phyloP scores from a whole-genome alignment of 129 eudicot genomes.

The Calendula officinalis region DNA sequence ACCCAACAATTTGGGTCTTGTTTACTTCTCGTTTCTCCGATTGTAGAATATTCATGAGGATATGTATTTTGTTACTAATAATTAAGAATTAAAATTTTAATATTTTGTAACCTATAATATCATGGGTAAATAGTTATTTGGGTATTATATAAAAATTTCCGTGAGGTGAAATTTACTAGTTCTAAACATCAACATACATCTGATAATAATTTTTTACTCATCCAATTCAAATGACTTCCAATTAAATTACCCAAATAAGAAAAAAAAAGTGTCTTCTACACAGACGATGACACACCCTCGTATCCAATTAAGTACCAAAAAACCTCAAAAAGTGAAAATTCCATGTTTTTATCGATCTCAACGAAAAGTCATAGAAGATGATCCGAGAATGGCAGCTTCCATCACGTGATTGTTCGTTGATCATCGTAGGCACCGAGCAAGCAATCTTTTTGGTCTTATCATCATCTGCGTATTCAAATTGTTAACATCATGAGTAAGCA shows the following conservation, averaged over 20 bases:
- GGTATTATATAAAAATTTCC: too few relatives aligned
- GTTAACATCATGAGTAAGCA: conserved; percentile 22
- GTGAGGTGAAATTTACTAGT: too few relatives aligned
- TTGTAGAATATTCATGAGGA: too few relatives aligned
- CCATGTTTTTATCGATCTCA: not conserved
- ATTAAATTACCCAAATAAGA: not conserved
- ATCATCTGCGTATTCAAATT: conserved; percentile 17
- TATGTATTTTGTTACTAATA: too few relatives aligned
- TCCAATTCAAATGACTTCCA: too few relatives aligned
- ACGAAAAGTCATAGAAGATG: not conserved
- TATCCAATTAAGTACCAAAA: not conserved
- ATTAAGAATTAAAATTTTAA: too few relatives aligned
- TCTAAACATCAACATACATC: too few relatives aligned
- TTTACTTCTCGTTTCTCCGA: too few relatives aligned
- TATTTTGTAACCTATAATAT: too few relatives aligned
- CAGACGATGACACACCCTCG: conserved; percentile 9
- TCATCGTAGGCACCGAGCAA: conserved; percentile 9
- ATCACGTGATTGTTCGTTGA: conserved; percentile 13
- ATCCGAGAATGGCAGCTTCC: conserved; percentile 18
- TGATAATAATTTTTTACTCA: too few relatives aligned
- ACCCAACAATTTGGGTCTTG: too few relatives aligned
- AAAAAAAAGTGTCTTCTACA: not conserved
- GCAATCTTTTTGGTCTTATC: conserved; percentile 26
- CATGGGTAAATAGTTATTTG: too few relatives aligned
- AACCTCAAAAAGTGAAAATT: conserved; percentile 6